Conservation (phyloP, 257 asterid species). For the Forsythia suspensa region DNA sequence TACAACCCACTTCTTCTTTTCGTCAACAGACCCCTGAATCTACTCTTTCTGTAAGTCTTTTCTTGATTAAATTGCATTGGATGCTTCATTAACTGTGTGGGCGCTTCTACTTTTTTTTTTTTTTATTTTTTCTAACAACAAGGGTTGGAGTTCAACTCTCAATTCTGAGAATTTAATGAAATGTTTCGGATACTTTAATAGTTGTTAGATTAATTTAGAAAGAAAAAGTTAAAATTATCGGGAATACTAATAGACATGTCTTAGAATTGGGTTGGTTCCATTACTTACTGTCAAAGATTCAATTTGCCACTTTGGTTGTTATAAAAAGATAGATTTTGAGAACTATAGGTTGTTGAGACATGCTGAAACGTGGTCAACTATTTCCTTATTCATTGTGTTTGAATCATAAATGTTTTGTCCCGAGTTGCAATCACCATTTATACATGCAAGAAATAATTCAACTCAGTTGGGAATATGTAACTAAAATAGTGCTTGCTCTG, state of each 20-base stretch:
- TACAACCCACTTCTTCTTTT: conserved; percentile 4
- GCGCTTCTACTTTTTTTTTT: not conserved
- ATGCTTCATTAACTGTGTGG: not conserved
- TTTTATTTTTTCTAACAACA: not conserved
- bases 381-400: not conserved
- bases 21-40: not conserved
- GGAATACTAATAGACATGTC: too few species aligned
- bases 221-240: not conserved
- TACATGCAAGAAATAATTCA: not conserved
- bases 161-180: not conserved
- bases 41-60: conserved; percentile 1
- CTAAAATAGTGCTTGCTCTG: not conserved
- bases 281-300: not conserved
- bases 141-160: not conserved
- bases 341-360: too few species aligned
- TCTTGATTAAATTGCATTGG: not conserved
- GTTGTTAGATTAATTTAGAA: not conserved
- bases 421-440: not conserved
- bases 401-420: not conserved
- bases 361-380: too few species aligned
- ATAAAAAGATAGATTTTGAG: not conserved
- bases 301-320: not conserved
- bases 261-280: too few species aligned
- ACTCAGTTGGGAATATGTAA: not conserved
- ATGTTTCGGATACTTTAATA: not conserved